Evolutionary conservation across 257 asterid genomes (phyloP), one percentile per base, ranked within the genome.

Genomic region (Solanum megistacrolobum): DNA sequence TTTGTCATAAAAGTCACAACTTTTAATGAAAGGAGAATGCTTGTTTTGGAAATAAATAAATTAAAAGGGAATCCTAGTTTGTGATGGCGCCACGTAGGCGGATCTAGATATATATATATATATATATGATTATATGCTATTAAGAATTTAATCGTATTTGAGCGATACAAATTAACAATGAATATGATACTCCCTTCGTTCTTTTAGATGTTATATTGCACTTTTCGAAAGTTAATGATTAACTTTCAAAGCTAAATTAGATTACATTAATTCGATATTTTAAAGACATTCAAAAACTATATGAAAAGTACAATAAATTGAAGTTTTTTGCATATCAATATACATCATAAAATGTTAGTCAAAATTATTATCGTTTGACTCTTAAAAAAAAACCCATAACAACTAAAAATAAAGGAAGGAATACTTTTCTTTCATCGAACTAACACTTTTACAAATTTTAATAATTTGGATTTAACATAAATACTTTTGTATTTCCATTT

Each of bases 311-410:
- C 1, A 52, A 52, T 52, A 52, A 0, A 52, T 18, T 2, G 0
- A 52, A 52, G 0, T 52, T 52, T 52, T 52, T 52, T 6, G 3
- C 4, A 52, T 18, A 52, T 18, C 62, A 52, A 18, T 18, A 18
- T 52, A 20, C 10, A 46, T 46, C 6, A 46, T 52, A 18, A 7
- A 18, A 52, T 52, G 3, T 52, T 52, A 18, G 0, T 52, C 62
- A 52, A 52, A 52, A 2, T 6, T 52, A 0, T 52, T 6, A 52
- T 52, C 0, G 0, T 52, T 16, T 52, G 8, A 52, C 8, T 6
- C 4, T 52, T 5, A 5, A 16, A 52, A 52, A 38, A 12, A 48
- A 52, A 52, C 1, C 1, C 1, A 1, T 16, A 52, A 52, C 62
- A 2, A 52, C 62, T 16, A 52, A 52, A 52, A 52, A 52, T 0